Base-by-base conservation (phyloP, 768 basidiomycete species). In the Russula ochroleuca region DNA sequence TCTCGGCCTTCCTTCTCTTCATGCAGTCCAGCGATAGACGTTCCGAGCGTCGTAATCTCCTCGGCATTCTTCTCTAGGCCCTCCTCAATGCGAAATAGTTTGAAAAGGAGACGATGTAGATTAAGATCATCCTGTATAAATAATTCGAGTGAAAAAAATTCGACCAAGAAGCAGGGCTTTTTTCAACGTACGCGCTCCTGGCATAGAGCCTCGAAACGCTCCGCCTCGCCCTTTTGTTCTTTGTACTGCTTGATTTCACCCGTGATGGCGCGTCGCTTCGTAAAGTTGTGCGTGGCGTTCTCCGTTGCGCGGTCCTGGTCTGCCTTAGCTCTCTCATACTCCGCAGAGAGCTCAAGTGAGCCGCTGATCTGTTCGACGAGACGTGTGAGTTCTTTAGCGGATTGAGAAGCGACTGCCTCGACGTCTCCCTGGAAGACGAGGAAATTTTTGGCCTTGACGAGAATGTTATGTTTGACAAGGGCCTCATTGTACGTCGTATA, bases 391-490 rank as follows among this genome's bases (percentile, higher is more conserved):
- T 96, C 94, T 63, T 87, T 86, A 17, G 97, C 85, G 0, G 91
- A 94, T 69, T 99, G 97, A 2, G 92, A 91, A 0, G 97, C 97
- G 38, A 99, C 92, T 2, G 94, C 92, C 76, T 99, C 97, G 37
- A 99, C 97, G 72, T 98, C 97, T 57, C 97, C 97, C 72, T 99
- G 97, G 78, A 99, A 98, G 13, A 98, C 97, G 57, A 98, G 87
- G 71, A 98, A 99, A 78, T 98, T 98, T 79, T 98, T 98, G 14
- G 97, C 97, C 76, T 97, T 98, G 71, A 98, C 94, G 52, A 98
- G 90, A 71, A 99, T 92, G 71, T 98, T 97, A 71, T 97, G 94
- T 8, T 81, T 78, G 61, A 90, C 81, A 28, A 99, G 87, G 14
- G 92, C 90, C 6, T 86, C 80, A 64, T 97, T 97, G 79, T 98